Conservation (phyloP, 345 rosid species). For the Salix udensis region DNA sequence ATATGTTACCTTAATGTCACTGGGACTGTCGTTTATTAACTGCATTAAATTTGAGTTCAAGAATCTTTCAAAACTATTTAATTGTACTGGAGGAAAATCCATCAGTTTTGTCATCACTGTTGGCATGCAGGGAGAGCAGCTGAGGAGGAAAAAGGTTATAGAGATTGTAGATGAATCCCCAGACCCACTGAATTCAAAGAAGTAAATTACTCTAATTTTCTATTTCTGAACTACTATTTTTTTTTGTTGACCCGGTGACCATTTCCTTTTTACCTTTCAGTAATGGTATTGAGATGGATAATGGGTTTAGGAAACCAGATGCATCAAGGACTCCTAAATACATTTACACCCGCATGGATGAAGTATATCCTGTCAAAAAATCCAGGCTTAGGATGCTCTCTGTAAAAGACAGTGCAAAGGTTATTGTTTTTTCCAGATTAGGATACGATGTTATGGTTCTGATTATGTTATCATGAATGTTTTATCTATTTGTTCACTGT, state of each 20-base stretch:
- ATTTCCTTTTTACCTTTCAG: conserved; percentile 13
- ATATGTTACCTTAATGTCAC: not conserved
- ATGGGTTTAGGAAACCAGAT: conserved; percentile 51
- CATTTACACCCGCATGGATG: conserved; percentile 65
- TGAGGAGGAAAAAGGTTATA: conserved; percentile 42
- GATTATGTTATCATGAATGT: not conserved
- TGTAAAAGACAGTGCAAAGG: conserved; percentile 69
- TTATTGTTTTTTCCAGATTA: conserved; percentile 18
- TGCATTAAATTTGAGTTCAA: not conserved
- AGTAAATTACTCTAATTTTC: conserved; percentile 29
- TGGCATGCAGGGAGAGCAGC: conserved; percentile 70
- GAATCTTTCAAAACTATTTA: not conserved
- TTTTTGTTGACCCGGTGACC: conserved; percentile 9
- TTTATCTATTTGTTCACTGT: not conserved
- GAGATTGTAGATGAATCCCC: conserved; percentile 57
- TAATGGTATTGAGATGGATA: conserved; percentile 28
- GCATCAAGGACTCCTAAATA: conserved; percentile 51
- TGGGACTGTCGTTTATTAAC: not conserved
- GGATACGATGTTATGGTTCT: not conserved
- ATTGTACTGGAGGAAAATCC: not conserved
- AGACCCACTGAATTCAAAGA: conserved; percentile 33
- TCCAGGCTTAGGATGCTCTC: conserved; percentile 49
- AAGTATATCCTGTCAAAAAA: conserved; percentile 74
- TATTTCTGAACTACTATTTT: not conserved
- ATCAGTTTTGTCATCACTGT: not conserved